These are phyloP conservation scores for Dryas octopetala DNA, from an alignment of 306 rosid genomes.

Conservation along the genomic window DNA sequence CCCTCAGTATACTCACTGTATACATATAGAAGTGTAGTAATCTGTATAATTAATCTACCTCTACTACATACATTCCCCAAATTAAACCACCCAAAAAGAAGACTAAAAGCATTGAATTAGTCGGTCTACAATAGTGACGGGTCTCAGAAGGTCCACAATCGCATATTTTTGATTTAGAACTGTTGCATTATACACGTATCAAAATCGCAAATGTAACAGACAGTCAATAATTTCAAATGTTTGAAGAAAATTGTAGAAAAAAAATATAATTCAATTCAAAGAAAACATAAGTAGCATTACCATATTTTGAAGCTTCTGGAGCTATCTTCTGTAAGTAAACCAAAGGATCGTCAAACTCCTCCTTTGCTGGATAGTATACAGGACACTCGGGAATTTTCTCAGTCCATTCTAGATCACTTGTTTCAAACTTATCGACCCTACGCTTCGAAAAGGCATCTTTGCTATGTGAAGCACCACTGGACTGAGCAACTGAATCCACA, in stretches of 20 bases:
- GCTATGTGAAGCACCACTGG: constrained; percentile 27
- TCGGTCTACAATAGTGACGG: no score
- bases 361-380: constrained; percentile 80
- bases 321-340: constrained; percentile 89
- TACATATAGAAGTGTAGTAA: no score
- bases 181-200: background rate
- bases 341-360: constrained; percentile 93
- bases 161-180: no score
- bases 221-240: background rate
- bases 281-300: constrained; percentile 37
- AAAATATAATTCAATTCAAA: background rate
- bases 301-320: constrained; percentile 93
- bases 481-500: constrained; percentile 29
- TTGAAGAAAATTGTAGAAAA: background rate
- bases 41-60: no score
- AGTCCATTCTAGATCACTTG: constrained; percentile 83
- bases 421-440: constrained; percentile 83
- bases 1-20: no score
- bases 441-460: constrained; percentile 54
- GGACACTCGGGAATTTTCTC: constrained; percentile 85
- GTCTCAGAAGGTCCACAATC: no score
- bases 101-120: no score
- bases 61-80: no score
- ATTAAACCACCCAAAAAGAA: no score
- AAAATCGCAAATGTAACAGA: background rate